Evolutionary conservation across 176 grass and related monocot genomes (phyloP).

Genomic region (Ensete ventricosum): DNA sequence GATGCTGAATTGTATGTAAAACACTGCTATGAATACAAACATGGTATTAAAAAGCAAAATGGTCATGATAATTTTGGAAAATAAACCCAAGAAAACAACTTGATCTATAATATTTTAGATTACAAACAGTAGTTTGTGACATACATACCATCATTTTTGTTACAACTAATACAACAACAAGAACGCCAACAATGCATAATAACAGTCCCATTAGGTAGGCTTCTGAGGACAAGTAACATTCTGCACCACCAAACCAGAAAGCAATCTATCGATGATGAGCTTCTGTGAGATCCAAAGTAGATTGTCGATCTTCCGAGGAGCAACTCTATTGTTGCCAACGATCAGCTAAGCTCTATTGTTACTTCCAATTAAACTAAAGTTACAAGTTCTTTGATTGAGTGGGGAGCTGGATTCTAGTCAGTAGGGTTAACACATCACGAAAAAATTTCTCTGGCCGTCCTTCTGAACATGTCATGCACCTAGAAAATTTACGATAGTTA

Average conservation of each 20-base stretch:
- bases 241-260: too few relatives aligned
- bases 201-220: too few relatives aligned
- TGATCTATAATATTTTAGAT: not conserved
- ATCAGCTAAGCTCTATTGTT: not conserved
- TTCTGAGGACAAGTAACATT: too few relatives aligned
- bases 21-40: not conserved
- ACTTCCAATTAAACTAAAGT: not conserved
- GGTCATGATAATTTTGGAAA: not conserved
- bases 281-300: not conserved
- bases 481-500: not conserved
- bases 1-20: not conserved
- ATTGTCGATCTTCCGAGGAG: not conserved
- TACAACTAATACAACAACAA: not conserved
- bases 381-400: not conserved
- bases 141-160: not conserved
- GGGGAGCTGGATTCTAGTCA: not conserved
- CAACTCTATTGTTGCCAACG: not conserved
- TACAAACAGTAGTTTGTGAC: not conserved
- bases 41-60: not conserved
- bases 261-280: too few relatives aligned
- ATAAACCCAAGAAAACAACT: not conserved
- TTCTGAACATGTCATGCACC: conserved; percentile 49
- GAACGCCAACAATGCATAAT: not conserved
- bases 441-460: conserved; percentile 55
- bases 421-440: conserved; percentile 3